Evolutionary conservation across 1,284 basidiomycete species (phyloP).

Genomic region (Irpex rosettiformis): DNA sequence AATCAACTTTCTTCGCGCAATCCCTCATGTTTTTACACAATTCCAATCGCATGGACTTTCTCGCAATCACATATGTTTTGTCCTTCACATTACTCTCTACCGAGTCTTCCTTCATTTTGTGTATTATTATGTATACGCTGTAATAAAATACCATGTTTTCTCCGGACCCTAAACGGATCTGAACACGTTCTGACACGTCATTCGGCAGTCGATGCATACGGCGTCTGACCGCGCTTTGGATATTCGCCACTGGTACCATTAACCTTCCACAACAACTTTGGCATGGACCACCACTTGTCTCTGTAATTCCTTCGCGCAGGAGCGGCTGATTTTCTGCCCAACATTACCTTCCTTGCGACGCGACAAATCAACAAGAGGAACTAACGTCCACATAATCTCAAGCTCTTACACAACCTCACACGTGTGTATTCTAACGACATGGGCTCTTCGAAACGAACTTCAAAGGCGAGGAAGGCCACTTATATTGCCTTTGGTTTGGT

Average conservation of each 20-base stretch:
- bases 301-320: not conserved
- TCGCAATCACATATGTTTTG: not conserved
- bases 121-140: not conserved
- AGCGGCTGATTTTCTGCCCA: not conserved
- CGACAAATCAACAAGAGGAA: not conserved
- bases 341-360: not conserved
- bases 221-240: not conserved
- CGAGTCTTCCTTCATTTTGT: not conserved
- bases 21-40: too few relatives aligned
- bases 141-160: not conserved
- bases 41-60: not conserved
- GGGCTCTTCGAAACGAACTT: conserved; percentile 12
- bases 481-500: conserved; percentile 28
- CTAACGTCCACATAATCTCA: not conserved
- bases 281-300: not conserved
- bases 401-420: not conserved
- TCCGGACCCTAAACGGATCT: not conserved
- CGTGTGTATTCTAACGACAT: conserved; percentile 1
- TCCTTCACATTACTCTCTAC: not conserved
- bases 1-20: too few relatives aligned
- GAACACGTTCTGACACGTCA: conserved; percentile 3
- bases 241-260: not conserved
- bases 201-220: not conserved
- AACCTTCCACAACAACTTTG: not conserved
- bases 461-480: conserved; percentile 23